Percentiles rank a stretch among this genome's conserved stretches.
Conservation (phyloP, 169 alveolate genomes). For the Eimeria sp. region DNA sequence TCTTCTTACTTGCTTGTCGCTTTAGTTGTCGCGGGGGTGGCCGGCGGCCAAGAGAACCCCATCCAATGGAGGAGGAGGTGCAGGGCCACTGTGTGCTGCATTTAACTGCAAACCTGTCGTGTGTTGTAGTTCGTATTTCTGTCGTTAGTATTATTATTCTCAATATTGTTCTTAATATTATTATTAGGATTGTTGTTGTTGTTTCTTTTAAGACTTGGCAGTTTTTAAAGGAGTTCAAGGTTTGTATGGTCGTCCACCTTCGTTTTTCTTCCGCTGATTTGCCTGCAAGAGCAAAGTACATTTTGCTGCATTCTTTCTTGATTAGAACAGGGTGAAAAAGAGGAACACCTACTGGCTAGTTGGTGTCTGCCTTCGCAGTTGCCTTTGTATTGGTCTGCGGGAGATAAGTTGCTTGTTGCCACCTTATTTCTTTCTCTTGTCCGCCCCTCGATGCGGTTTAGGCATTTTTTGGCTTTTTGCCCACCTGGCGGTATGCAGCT, state of each 20-base stretch:
- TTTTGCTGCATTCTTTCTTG: not conserved
- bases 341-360: constrained; percentile 28
- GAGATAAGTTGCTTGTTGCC: not conserved
- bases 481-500: constrained; percentile 61
- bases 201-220: not conserved
- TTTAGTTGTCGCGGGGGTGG: not conserved
- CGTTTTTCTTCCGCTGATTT: not conserved
- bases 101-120: constrained; percentile 36
- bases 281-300: not conserved
- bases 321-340: not conserved
- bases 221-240: too few relatives aligned
- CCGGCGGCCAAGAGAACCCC: not conserved
- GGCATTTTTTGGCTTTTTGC: not conserved
- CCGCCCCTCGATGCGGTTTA: not conserved
- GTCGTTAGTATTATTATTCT: not conserved
- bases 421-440: not conserved
- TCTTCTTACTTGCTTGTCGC: not conserved
- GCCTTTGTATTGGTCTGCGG: constrained; percentile 56
- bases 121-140: not conserved
- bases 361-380: constrained; percentile 56
- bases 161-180: not conserved
- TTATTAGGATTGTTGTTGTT: not conserved
- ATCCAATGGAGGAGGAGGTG: constrained; percentile 36
- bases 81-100: not conserved
- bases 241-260: not conserved